Evolutionary conservation across 208 protist genomes (phyloP).

Genomic region (Leishmania guyanensis): DNA sequence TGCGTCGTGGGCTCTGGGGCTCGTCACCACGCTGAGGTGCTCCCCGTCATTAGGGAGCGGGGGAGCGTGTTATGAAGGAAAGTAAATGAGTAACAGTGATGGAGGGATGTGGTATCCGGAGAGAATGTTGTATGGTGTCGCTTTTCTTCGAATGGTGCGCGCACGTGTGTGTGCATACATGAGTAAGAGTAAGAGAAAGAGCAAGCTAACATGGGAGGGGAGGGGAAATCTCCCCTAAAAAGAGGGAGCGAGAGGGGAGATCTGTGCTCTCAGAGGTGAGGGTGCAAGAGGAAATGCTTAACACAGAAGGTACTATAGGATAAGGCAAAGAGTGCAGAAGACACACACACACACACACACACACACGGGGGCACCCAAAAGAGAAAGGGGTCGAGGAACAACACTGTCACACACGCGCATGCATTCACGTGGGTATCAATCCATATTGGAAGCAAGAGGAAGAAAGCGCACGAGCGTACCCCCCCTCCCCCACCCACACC

Average conservation of each 20-base stretch:
- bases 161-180: not conserved
- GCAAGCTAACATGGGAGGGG: not conserved
- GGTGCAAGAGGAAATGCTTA: too few relatives aligned
- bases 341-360: constrained; percentile 1
- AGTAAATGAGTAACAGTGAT: not conserved
- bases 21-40: too few relatives aligned
- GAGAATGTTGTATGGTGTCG: too few relatives aligned
- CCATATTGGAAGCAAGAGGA: not conserved
- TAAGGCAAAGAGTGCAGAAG: too few relatives aligned
- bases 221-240: not conserved
- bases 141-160: not conserved
- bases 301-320: too few relatives aligned
- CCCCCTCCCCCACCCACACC: too few relatives aligned
- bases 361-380: not conserved
- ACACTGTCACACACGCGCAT: not conserved
- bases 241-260: not conserved
- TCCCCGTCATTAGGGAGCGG: too few relatives aligned
- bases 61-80: not conserved
- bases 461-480: not conserved
- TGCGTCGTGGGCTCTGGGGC: not conserved
- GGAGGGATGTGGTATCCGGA: not conserved
- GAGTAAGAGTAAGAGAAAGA: not conserved
- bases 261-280: not conserved
- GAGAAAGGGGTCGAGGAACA: not conserved
- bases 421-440: not conserved